Conservation (phyloP, 441 rosid species). For the Caryocar brasiliense region DNA sequence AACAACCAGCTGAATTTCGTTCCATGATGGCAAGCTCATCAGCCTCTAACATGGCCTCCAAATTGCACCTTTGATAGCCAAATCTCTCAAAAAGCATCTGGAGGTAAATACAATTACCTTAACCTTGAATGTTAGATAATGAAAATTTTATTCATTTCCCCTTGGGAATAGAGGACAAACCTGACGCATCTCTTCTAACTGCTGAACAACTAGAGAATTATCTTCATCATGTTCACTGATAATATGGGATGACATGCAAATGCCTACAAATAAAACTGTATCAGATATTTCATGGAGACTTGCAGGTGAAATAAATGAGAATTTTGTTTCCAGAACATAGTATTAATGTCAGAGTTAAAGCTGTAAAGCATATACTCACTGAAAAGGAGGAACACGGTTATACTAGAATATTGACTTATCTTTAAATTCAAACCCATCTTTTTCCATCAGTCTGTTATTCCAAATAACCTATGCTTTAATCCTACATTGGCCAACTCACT, state of each 20-base stretch:
- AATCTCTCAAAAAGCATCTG: slow-evolving; percentile 70
- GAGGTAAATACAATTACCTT: slow-evolving; percentile 8
- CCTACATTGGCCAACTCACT: too few relatives aligned
- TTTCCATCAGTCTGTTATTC: too few relatives aligned
- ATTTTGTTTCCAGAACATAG: neutral
- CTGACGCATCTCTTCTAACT: slow-evolving; percentile 62
- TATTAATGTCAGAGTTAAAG: neutral
- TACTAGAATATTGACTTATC: too few relatives aligned
- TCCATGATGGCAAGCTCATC: slow-evolving; percentile 20
- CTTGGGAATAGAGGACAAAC: slow-evolving; percentile 26
- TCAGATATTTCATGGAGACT: neutral
- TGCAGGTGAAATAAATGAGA: neutral
- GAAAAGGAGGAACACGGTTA: too few relatives aligned
- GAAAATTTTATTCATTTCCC: neutral
- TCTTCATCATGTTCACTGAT: slow-evolving; percentile 36
- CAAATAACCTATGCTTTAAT: too few relatives aligned
- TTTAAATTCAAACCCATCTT: too few relatives aligned
- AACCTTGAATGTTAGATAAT: slow-evolving; percentile 9
- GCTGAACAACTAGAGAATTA: slow-evolving; percentile 29
- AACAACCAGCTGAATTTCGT: slow-evolving; percentile 36
- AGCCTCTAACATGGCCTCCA: slow-evolving; percentile 24
- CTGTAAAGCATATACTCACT: too few relatives aligned
- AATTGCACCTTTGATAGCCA: slow-evolving; percentile 42
- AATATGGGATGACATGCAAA: slow-evolving; percentile 66
- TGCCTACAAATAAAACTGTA: slow-evolving; percentile 32